Base-by-base conservation (phyloP, 495 filamentous ascomycete species). In the Letharia columbiana region DNA sequence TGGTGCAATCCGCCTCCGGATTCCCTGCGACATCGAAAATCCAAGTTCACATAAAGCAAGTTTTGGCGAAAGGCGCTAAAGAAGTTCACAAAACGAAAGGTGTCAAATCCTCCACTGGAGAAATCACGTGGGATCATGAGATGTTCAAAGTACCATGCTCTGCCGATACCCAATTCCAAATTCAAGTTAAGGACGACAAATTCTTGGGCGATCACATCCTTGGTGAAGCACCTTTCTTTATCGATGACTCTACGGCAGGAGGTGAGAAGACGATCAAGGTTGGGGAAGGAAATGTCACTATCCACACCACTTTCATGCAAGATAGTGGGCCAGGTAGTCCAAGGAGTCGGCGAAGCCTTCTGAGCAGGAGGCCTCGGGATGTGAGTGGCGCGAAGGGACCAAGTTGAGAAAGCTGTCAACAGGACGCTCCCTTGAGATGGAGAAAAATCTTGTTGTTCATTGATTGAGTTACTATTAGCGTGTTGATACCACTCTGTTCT, bases 41-140 rank as follows among this genome's bases (percentile, higher is more conserved):
- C 47, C 91, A 91, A 70, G 85, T 97, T 50, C 78, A 83, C 63
- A 77, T 98, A 69, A 84, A 84, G 70, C 84, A 89, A 62, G 66
- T 89, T 35, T 77, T 80, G 0, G 67, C 82, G 58, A 92, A 91
- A 77, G 84, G 82, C 60, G 74, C 80, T 13, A 96, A 93, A 77
- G 83, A 88, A 56, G 81, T 96, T 64, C 84, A 90, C 78, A 97
- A 98, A 78, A 93, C 89, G 23, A 96, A 96, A 75, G 78, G 81
- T 20, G 73, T 82, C 71, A 96, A 96, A 75, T 79, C 83, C 13
- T 75, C 82, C 35, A 77, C 74, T 28, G 86, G 87, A 18, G 76
- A 79, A 0, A 80, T 88, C 7, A 77, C 76, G n/a, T 96, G 85
- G 71, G 87, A 90, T 67, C 75, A 83, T 56, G 92, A 96, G 75